phyloP scores from a whole-genome alignment of 73 alveolate genomes.

The Effrenium voratum region DNA sequence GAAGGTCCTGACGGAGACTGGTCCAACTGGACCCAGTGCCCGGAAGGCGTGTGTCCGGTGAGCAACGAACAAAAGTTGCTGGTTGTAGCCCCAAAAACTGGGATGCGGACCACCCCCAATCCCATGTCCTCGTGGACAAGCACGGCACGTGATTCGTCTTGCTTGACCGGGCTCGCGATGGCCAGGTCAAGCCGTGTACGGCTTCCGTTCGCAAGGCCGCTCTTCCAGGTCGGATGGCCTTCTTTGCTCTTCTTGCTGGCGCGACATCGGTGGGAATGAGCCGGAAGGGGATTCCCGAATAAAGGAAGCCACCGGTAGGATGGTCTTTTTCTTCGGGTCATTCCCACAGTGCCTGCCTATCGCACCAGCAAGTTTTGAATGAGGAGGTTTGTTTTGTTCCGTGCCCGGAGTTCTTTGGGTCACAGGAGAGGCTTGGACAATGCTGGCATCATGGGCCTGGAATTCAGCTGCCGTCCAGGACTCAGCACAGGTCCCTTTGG shows the following conservation, averaged over 20 bases:
- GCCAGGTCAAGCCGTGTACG: constrained; percentile 59
- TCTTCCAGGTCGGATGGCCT: constrained; percentile 7
- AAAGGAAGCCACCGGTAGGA: too few species aligned
- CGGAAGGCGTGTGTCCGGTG: not conserved
- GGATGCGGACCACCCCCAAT: not conserved
- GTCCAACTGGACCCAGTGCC: constrained; percentile 82
- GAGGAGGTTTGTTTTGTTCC: too few species aligned
- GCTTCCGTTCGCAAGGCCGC: constrained; percentile 90
- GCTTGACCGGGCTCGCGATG: not conserved
- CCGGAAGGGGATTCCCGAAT: too few species aligned
- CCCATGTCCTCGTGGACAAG: not conserved
- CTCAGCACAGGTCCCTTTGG: not conserved
- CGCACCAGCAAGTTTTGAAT: too few species aligned
- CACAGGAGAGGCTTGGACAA: constrained; percentile 87
- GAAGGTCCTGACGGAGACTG: constrained; percentile 91
- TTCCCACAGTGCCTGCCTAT: too few species aligned
- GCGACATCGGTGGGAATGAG: too few species aligned
- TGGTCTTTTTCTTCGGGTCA: too few species aligned
- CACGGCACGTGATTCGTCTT: not conserved
- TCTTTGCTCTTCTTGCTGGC: not conserved
- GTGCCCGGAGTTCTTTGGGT: too few species aligned
- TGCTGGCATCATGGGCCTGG: constrained; percentile 89
- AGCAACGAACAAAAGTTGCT: not conserved
- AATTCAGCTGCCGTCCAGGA: constrained; percentile 59
- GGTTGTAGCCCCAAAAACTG: not conserved